Evolutionary conservation across 1,284 basidiomycete genomes (phyloP).

Genomic region (Ustilago curta): DNA sequence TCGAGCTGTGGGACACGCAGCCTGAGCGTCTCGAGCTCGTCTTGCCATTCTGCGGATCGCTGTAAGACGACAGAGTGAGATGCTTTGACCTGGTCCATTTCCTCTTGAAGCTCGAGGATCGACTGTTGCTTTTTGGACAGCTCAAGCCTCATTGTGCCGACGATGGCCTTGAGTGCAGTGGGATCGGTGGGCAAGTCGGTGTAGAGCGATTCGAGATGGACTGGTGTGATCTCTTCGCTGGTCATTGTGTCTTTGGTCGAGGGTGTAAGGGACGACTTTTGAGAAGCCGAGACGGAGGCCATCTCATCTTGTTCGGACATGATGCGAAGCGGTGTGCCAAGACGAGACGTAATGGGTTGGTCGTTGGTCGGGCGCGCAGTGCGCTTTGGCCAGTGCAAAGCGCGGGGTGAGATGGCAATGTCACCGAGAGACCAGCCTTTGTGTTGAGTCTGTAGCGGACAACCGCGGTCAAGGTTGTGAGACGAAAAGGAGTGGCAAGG

Average conservation of each 20-base stretch:
- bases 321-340: background rate
- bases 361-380: background rate
- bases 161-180: slow-evolving; percentile 53
- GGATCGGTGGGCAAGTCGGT: slow-evolving; percentile 42
- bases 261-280: slow-evolving; percentile 22
- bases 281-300: slow-evolving; percentile 31
- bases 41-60: slow-evolving; percentile 57
- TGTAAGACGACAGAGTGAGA: slow-evolving; percentile 54
- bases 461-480: background rate
- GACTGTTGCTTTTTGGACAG: slow-evolving; percentile 35
- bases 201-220: slow-evolving; percentile 53
- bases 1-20: slow-evolving; percentile 35
- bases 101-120: slow-evolving; percentile 39
- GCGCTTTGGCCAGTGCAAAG: background rate
- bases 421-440: background rate
- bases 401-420: background rate
- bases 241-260: slow-evolving; percentile 19
- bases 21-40: slow-evolving; percentile 57
- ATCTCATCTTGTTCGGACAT: slow-evolving; percentile 38
- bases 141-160: slow-evolving; percentile 53
- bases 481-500: background rate
- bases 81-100: slow-evolving; percentile 53
- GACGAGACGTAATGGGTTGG: background rate
- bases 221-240: slow-evolving; percentile 26
- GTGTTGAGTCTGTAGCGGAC: background rate